Base-by-base conservation (phyloP, 192 early-diverging fungal species). In the Linnemannia schmuckeri region DNA sequence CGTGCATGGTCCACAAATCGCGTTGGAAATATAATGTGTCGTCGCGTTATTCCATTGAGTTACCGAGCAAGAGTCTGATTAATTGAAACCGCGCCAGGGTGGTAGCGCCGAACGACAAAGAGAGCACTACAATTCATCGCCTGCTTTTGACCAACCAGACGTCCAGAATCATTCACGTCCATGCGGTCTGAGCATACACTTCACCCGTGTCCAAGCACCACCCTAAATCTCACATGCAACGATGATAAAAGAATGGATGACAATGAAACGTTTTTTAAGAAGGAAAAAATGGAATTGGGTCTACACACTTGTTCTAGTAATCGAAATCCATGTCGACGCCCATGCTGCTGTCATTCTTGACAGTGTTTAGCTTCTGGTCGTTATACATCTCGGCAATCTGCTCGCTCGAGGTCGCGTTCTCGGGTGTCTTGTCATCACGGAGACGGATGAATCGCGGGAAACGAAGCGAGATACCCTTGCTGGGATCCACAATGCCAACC, bases 391-490 rank as follows among this genome's bases (percentile, higher is more conserved):
- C 85, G 10, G 85, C 85, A 78, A 87, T 87, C 93, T 99, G 97
- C 70, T 95, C 91, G 80, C 95, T 95, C 24, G 92, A 94, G 4
- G 99, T 99, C 35, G 98, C 97, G 85, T 97, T 93, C 84, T 98
- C 97, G 0, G 98, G 94, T 7, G 88, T 88, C 90, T 99, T 99
- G 90, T 99, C 99, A 49, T 99, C 98, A 17, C 99, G 93, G 20
- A 99, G 86, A 46, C 97, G 93, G 77, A 99, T 95, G 83, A 99
- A 99, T 40, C 99, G 91, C 52, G 99, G 99, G 89, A 99, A 99
- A 46, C 99, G 96, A 74, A 99, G 91, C 42, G 97, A 98, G 49
- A 99, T 96, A 15, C 99, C 99, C 89, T 98, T 99, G 82, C 80
- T 88, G 6, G 90, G 77, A 78, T 98, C 96, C 38, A 95, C 96